Percentiles rank a stretch among this genome's conserved stretches.
phyloP scores from a whole-genome alignment of 106 monocot species.

The Ottelia alismoides region DNA sequence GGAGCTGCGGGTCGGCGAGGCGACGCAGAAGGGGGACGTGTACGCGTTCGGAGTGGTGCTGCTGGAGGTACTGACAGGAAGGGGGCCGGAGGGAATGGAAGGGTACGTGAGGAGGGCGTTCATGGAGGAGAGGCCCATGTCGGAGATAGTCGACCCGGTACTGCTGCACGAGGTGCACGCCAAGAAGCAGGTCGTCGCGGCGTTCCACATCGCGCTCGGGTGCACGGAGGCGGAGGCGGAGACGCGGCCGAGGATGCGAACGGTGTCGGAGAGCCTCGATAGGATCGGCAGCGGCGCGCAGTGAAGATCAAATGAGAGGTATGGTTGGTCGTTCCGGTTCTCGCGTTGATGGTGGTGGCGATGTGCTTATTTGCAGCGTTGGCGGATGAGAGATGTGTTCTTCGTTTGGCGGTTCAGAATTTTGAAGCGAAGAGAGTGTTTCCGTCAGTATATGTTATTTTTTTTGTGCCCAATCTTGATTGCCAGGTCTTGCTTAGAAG shows the following conservation, averaged over 20 bases:
- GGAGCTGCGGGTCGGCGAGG: slow-evolving; percentile 29
- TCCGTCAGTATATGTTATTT: no score
- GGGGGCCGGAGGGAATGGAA: slow-evolving; percentile 45
- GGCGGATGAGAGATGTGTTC: no score
- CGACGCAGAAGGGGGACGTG: slow-evolving; percentile 74
- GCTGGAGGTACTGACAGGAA: slow-evolving; percentile 57
- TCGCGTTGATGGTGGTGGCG: no score
- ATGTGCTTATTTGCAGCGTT: no score
- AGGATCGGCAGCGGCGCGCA: slow-evolving; percentile 19
- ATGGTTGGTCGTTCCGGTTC: no score
- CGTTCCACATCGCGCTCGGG: slow-evolving; percentile 74
- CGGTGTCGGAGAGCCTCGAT: slow-evolving; percentile 58
- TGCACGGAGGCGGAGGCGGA: slow-evolving; percentile 77
- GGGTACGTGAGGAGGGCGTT: slow-evolving; percentile 57
- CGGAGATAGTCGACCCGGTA: slow-evolving; percentile 72
- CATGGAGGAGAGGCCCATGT: slow-evolving; percentile 67
- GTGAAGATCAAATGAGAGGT: no score
- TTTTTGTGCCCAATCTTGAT: no score
- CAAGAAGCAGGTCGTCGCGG: slow-evolving; percentile 77
- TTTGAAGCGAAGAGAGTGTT: no score
- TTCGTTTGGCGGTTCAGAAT: no score
- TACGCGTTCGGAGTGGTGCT: slow-evolving; percentile 38
- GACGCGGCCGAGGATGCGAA: slow-evolving; percentile 55
- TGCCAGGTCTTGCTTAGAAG: no score
- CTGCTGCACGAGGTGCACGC: slow-evolving; percentile 75